These are phyloP conservation scores for Pugionium dolabratum DNA, from an alignment of 345 rosid genomes.

Conservation along the genomic window DNA sequence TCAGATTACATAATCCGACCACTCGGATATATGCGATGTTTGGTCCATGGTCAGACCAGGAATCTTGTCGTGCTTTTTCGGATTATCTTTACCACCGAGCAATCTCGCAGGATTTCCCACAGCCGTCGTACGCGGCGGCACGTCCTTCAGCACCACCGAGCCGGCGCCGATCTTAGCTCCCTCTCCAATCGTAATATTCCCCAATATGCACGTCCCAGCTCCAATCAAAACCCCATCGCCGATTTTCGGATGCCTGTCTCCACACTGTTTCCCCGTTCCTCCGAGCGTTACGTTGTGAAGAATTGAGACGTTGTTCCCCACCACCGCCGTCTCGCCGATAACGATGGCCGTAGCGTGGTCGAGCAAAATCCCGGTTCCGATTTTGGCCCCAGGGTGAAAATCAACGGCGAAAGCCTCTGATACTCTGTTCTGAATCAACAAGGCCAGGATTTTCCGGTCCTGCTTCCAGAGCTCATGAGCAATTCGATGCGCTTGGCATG, in stretches of 20 bases:
- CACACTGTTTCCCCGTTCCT: constrained; percentile 81
- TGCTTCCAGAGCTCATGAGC: constrained; percentile 79
- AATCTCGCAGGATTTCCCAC: constrained; percentile 93
- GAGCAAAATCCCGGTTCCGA: constrained; percentile 71
- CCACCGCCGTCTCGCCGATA: constrained; percentile 90
- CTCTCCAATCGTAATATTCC: constrained; percentile 80
- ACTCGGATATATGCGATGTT: constrained; percentile 69
- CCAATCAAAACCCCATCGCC: constrained; percentile 95
- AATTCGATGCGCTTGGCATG: constrained; percentile 77
- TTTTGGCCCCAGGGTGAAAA: constrained; percentile 89
- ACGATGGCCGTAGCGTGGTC: constrained; percentile 89
- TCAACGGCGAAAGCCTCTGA: constrained; percentile 80
- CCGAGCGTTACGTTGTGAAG: constrained; percentile 90
- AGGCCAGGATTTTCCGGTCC: constrained; percentile 56
- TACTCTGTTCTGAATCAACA: constrained; percentile 75
- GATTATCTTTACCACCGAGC: constrained; percentile 90
- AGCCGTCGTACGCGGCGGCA: constrained; percentile 79
- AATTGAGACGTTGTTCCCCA: constrained; percentile 85
- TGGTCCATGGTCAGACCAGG: constrained; percentile 97
- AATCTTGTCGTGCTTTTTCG: constrained; percentile 64
- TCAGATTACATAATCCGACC: constrained; percentile 95
- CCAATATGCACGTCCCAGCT: constrained; percentile 90
- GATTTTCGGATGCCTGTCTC: constrained; percentile 94
- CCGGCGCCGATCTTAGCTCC: constrained; percentile 97
- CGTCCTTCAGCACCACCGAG: constrained; percentile 80